A percentile compares a stretch with the other conserved stretches of the same genome.
These are phyloP conservation scores for Sporothrix pallida DNA, from an alignment of 2,329 filamentous ascomycete species.

Conservation along the genomic window DNA sequence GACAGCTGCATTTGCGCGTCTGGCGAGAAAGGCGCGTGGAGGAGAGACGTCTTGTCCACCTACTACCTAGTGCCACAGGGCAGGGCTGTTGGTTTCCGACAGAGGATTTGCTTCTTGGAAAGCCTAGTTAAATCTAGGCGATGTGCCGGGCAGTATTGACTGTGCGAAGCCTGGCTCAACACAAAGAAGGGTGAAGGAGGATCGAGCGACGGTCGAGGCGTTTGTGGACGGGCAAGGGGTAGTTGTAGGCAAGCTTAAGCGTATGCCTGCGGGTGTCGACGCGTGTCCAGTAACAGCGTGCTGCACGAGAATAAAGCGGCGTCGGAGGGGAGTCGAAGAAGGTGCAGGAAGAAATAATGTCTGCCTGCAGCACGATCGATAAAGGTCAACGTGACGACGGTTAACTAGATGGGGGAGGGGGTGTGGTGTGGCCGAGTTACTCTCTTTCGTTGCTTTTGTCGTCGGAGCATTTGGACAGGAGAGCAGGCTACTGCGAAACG, in stretches of 20 bases:
- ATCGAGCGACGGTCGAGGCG: slow-evolving; percentile 6
- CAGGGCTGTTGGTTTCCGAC: not conserved
- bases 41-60: not conserved
- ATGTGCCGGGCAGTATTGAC: not conserved
- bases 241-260: slow-evolving; percentile 8
- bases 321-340: not conserved
- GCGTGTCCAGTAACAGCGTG: slow-evolving; percentile 8
- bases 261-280: slow-evolving; percentile 12
- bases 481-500: slow-evolving; percentile 14
- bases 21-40: not conserved
- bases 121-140: not conserved
- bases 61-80: not conserved
- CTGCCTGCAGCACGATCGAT: slow-evolving; percentile 27
- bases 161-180: not conserved
- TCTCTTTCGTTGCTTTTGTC: not conserved
- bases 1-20: not conserved
- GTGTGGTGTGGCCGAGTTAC: not conserved
- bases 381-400: slow-evolving; percentile 23
- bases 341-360: not conserved
- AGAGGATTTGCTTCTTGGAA: not conserved
- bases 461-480: not conserved
- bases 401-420: slow-evolving; percentile 1
- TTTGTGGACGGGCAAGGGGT: slow-evolving; percentile 8
- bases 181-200: not conserved
- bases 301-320: not conserved